Percentiles rank a stretch among this genome's conserved stretches.
These are phyloP conservation scores for Fagus crenata DNA, from an alignment of 306 rosid species.

Conservation along the genomic window DNA sequence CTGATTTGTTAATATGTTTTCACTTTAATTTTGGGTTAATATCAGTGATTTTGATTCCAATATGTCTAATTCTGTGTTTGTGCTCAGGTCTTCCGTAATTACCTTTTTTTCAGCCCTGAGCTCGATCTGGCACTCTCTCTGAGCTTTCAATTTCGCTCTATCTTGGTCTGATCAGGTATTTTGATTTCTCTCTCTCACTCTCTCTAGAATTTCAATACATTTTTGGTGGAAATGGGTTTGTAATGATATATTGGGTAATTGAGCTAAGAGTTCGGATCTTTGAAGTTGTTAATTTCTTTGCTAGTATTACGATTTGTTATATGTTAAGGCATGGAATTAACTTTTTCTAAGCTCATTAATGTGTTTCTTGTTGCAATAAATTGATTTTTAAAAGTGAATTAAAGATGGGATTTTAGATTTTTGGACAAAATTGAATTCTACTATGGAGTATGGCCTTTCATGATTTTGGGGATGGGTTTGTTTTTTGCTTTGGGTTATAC, in stretches of 20 bases:
- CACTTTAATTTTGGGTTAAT: neutral
- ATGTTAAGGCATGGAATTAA: slow-evolving; percentile 6
- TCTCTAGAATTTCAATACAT: neutral
- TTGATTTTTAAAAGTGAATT: neutral
- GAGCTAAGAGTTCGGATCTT: slow-evolving; percentile 14
- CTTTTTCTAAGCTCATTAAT: slow-evolving; percentile 15
- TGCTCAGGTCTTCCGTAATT: slow-evolving; percentile 41
- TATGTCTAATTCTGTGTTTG: neutral
- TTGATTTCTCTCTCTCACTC: slow-evolving; percentile 1
- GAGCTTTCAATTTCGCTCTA: slow-evolving; percentile 33
- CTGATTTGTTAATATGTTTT: slow-evolving; percentile 6
- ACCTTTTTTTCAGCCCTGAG: slow-evolving; percentile 37
- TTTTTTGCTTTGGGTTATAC: slow-evolving; percentile 1
- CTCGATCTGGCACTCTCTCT: slow-evolving; percentile 33
- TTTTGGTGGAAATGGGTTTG: slow-evolving; percentile 14
- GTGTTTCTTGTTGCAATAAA: slow-evolving; percentile 28
- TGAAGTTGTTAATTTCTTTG: slow-evolving; percentile 15
- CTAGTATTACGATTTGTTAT: neutral
- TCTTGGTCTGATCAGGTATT: slow-evolving; percentile 42
- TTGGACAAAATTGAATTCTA: slow-evolving; percentile 32
- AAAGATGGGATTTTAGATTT: slow-evolving; percentile 23
- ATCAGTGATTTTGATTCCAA: neutral
- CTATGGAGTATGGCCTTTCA: slow-evolving; percentile 18
- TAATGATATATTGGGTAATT: slow-evolving; percentile 22
- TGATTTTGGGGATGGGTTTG: slow-evolving; percentile 17